Base-by-base conservation (phyloP, 2,329 filamentous ascomycete species). In the Saccharata proteae region DNA sequence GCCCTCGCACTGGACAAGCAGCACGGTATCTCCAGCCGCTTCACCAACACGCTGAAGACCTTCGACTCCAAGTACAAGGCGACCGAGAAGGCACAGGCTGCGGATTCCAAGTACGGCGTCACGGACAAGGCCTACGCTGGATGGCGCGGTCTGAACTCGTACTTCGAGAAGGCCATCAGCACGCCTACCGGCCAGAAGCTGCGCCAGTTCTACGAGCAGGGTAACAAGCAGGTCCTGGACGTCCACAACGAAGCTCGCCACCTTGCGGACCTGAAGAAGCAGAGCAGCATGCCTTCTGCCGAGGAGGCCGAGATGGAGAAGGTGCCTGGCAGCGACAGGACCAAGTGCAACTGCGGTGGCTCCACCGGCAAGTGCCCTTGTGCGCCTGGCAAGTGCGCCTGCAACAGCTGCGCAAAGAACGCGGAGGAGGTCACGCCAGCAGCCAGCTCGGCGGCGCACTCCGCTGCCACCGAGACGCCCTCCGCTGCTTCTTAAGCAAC, bases 131-230 rank as follows among this genome's bases (percentile, higher is more conserved):
- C 82, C 40, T 72, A 65, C 49, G 69, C 61, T 37, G 71, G 68
- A 38, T 77, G 69, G 65, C 66, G 67, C 24, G 80, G 83, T 19
- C 55, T 96, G 38, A 67, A 67, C 56, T 84, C 79, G 9, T 98
- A 96, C 71, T 96, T 94, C 52, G 88, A 96, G 62, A 92, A 92
- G 70, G 88, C 88, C 2, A 65, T 77, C 35, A 78, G 70, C 53
- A 92, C 85, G 0, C 84, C 85, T 7, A 93, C 85, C 2, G 90
- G 90, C 45, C 75, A 86, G 65, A 84, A 80, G 61, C 63, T 98
- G 38, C 80, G 82, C 44, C 67, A 77, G 40, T 98, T 98, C 63
- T 98, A 98, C 62, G 70, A 77, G 6, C 68, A 83, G 44, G 73
- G 81, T 40, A 77, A 80, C 54, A 84, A 84, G 63, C 86, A 96